phyloP scores from a whole-genome alignment of 2,329 filamentous ascomycete genomes.

The Sarocladium oryzae region DNA sequence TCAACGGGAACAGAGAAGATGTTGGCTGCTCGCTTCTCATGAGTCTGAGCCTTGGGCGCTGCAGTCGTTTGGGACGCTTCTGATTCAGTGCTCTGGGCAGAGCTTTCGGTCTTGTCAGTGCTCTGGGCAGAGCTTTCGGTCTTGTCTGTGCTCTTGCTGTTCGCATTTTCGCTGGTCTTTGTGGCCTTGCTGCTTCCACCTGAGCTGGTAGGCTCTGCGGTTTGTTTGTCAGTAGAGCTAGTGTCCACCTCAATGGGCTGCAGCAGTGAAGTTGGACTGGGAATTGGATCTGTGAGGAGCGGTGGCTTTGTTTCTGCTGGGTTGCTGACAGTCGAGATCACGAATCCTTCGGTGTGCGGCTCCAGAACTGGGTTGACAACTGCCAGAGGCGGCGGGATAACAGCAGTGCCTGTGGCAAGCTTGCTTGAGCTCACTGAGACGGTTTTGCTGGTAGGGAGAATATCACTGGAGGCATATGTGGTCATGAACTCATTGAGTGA shows the following conservation, averaged over 20 bases:
- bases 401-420: conserved; percentile 19
- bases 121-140: too few species aligned
- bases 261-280: conserved; percentile 29
- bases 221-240: not conserved
- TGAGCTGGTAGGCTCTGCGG: not conserved
- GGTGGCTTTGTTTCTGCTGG: conserved; percentile 13
- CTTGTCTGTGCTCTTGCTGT: too few species aligned
- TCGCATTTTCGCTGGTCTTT: not conserved
- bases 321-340: conserved; percentile 18
- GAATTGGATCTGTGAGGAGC: conserved; percentile 26
- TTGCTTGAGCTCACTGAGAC: conserved; percentile 19
- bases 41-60: not conserved
- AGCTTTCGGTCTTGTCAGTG: too few species aligned
- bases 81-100: not conserved
- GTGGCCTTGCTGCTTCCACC: too few species aligned
- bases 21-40: conserved; percentile 25
- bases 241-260: conserved; percentile 12
- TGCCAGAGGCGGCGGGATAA: conserved; percentile 23
- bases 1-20: conserved; percentile 53
- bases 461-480: conserved; percentile 19
- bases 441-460: conserved; percentile 21
- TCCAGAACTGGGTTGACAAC: conserved; percentile 15
- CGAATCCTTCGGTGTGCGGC: conserved; percentile 24
- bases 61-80: not conserved
- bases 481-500: conserved; percentile 16